Evolutionary conservation across 2,329 filamentous ascomycete genomes (phyloP), one percentile per base, ranked within the genome.

Genomic region (Exophiala phaeomuriformis): DNA sequence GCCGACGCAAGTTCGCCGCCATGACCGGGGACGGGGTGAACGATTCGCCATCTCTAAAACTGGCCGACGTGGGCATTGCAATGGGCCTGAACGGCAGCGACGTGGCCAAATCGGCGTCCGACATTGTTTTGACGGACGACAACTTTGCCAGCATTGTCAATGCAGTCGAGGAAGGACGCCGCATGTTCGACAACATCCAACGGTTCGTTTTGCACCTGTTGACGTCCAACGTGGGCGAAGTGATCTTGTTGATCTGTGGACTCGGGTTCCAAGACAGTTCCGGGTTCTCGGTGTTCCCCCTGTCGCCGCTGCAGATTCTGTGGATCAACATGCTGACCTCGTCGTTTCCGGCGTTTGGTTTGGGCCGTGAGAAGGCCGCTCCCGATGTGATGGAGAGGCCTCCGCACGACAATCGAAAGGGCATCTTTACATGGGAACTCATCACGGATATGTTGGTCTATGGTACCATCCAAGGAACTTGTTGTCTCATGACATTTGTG

Each of bases 21-120:
- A 93, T 94, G 88, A 93, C 88, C 12, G 88, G 88, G 54, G 88
- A 94, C 63, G 88, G 88, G 44, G 88, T 93, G 58, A 94, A 94
- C 65, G 88, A 94, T 65, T 86, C 86, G 1, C 88, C 88, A 0
- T 89, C 86, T 3, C 77, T 94, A 33, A 87, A 88, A 62, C 79
- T 81, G 42, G 85, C 88, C 2, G 89, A 95, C 65, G 87, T 95
- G 4, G 88, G 87, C 59, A 95, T 93, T 61, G 88, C 88, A 51
- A 94, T 94, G 88, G 88, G 88, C n/a, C 74, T 80, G 68, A 84
- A 85, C 9, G 88, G 88, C 1, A 89, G 84, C 7, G 88, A 93
- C 63, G 88, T 94, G 4, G 88, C 88, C 57, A 94, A 93, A 69
- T 86, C 85, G 41, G 88, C 88, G 0, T 79, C 84, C 12, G 85